These are phyloP conservation scores for Trametes cubensis DNA, from an alignment of 768 basidiomycete species.

Conservation along the genomic window DNA sequence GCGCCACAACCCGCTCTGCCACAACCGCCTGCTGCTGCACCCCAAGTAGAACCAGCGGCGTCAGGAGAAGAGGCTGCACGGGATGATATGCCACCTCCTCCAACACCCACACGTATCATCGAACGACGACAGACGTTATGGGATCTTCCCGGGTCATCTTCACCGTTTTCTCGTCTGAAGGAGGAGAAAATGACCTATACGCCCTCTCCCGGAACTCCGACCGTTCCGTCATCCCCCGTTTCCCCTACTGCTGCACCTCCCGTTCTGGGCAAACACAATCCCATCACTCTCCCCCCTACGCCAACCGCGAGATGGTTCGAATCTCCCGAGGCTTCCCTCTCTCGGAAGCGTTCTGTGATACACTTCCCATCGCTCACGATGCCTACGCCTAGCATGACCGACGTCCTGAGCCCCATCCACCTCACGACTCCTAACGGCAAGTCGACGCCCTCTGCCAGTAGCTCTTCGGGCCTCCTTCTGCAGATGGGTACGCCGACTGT, in stretches of 20 bases:
- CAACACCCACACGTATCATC: conserved; percentile 20
- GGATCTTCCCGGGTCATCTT: conserved; percentile 29
- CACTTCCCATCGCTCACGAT: conserved; percentile 28
- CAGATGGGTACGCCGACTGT: conserved; percentile 3
- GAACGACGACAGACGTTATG: conserved; percentile 31
- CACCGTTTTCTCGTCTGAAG: conserved; percentile 23
- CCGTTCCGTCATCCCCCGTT: conserved; percentile 18
- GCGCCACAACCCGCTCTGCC: neutral
- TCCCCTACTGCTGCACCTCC: conserved; percentile 30
- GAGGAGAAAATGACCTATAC: conserved; percentile 19
- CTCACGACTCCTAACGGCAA: conserved; percentile 9
- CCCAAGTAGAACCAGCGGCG: neutral
- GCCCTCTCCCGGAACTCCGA: conserved; percentile 7
- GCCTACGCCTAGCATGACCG: conserved; percentile 4
- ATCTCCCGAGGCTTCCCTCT: conserved; percentile 16
- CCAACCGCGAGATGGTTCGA: conserved; percentile 35
- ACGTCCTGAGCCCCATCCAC: conserved; percentile 23
- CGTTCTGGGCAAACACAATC: conserved; percentile 27
- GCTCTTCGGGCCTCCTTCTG: conserved; percentile 1
- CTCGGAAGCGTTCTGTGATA: conserved; percentile 30
- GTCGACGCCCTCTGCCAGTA: neutral
- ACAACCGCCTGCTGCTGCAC: neutral
- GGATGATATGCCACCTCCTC: conserved; percentile 8
- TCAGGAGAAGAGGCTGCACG: neutral
- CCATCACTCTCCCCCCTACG: conserved; percentile 36